phyloP scores from a whole-genome alignment of 768 basidiomycete species.

The Nidularia sp. region DNA sequence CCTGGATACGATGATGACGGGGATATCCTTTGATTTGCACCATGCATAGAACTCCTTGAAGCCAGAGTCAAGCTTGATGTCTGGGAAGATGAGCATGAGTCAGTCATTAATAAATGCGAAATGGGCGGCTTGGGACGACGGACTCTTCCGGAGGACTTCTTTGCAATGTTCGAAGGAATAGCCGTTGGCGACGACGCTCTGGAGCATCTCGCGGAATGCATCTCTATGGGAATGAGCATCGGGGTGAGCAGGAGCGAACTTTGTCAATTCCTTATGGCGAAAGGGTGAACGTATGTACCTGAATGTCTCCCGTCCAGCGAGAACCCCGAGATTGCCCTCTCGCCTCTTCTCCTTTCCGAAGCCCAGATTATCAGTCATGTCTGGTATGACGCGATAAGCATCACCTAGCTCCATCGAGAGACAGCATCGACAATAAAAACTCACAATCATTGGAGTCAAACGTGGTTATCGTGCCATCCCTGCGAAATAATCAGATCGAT shows the following conservation, averaged over 20 bases:
- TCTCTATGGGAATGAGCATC: slow-evolving; percentile 47
- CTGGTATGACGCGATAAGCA: slow-evolving; percentile 28
- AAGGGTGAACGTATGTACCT: slow-evolving; percentile 32
- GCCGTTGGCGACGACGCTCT: slow-evolving; percentile 69
- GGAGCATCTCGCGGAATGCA: slow-evolving; percentile 82
- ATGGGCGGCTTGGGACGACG: neutral
- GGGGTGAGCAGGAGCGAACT: slow-evolving; percentile 1
- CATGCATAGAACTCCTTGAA: slow-evolving; percentile 86
- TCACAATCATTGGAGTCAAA: slow-evolving; percentile 91
- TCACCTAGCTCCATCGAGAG: neutral
- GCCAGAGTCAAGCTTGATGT: slow-evolving; percentile 82
- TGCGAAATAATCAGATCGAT: slow-evolving; percentile 19
- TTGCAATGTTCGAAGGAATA: slow-evolving; percentile 87
- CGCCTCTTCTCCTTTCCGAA: slow-evolving; percentile 75
- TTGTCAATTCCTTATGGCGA: slow-evolving; percentile 4
- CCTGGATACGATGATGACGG: slow-evolving; percentile 93
- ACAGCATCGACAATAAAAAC: slow-evolving; percentile 13
- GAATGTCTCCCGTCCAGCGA: slow-evolving; percentile 67
- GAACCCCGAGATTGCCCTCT: slow-evolving; percentile 67
- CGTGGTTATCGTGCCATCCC: slow-evolving; percentile 93
- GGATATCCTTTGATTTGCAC: slow-evolving; percentile 78
- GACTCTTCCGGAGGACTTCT: slow-evolving; percentile 68
- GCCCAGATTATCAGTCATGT: slow-evolving; percentile 87
- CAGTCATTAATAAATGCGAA: neutral
- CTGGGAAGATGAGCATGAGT: slow-evolving; percentile 27